These are phyloP conservation scores for Fusarium sp. DNA, from an alignment of 2,329 filamentous ascomycete genomes.

Conservation along the genomic window DNA sequence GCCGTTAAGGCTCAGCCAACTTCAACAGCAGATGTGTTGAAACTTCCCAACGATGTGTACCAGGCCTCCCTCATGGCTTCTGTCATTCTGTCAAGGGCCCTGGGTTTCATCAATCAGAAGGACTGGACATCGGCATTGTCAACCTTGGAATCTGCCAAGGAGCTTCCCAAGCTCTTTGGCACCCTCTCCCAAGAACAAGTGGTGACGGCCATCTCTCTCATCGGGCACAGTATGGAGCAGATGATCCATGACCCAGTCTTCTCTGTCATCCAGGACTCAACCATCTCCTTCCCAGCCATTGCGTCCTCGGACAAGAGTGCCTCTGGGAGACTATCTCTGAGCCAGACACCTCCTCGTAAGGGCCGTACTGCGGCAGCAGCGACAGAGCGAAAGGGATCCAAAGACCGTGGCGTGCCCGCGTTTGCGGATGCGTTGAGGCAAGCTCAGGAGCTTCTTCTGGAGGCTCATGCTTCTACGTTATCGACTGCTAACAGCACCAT, in stretches of 20 bases:
- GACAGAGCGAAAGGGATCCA: slow-evolving; percentile 45
- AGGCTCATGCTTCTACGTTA: slow-evolving; percentile 70
- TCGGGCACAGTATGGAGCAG: slow-evolving; percentile 76
- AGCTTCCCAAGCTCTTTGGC: slow-evolving; percentile 56
- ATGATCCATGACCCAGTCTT: slow-evolving; percentile 87
- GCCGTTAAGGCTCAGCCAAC: slow-evolving; percentile 42
- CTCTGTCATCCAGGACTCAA: slow-evolving; percentile 92
- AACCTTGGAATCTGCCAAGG: slow-evolving; percentile 64
- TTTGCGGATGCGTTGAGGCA: slow-evolving; percentile 72
- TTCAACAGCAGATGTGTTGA: slow-evolving; percentile 24
- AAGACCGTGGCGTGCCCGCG: slow-evolving; percentile 46
- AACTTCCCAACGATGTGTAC: slow-evolving; percentile 49
- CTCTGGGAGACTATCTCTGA: slow-evolving; percentile 51
- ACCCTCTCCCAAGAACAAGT: slow-evolving; percentile 65
- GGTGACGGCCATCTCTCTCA: slow-evolving; percentile 74
- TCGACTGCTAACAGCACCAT: slow-evolving; percentile 67
- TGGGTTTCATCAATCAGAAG: slow-evolving; percentile 60
- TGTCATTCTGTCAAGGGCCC: slow-evolving; percentile 54
- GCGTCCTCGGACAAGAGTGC: slow-evolving; percentile 56
- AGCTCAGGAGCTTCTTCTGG: slow-evolving; percentile 74
- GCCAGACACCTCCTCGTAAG: slow-evolving; percentile 53
- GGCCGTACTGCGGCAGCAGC: slow-evolving; percentile 38
- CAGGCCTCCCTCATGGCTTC: slow-evolving; percentile 53
- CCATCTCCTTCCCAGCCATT: slow-evolving; percentile 85
- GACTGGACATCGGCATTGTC: slow-evolving; percentile 70